phyloP scores from a whole-genome alignment of 2,329 filamentous ascomycete genomes.

The Dactylellina leptospora region DNA sequence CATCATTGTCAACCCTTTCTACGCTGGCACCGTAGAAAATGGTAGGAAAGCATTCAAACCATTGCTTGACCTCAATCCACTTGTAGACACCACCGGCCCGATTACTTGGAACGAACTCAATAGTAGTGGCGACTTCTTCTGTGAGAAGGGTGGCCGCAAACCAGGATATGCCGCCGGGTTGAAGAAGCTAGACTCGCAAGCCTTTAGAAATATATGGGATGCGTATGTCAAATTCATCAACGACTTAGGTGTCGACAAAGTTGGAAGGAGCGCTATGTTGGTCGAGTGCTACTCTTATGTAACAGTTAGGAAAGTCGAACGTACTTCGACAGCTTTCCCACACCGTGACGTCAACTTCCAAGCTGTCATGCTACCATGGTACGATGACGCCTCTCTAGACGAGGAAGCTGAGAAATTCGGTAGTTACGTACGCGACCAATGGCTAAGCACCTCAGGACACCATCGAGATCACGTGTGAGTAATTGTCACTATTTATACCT shows the following conservation, averaged over 20 bases:
- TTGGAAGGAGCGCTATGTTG: slow-evolving; percentile 42
- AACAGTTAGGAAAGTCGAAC: slow-evolving; percentile 42
- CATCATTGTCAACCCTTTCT: slow-evolving; percentile 54
- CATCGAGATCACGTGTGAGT: slow-evolving; percentile 41
- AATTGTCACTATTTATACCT: too few relatives aligned
- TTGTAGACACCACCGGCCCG: slow-evolving; percentile 53
- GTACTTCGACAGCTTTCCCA: slow-evolving; percentile 46
- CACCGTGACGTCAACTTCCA: slow-evolving; percentile 54
- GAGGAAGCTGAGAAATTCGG: slow-evolving; percentile 31
- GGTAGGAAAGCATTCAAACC: slow-evolving; percentile 55
- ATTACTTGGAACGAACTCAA: slow-evolving; percentile 57
- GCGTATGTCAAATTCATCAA: slow-evolving; percentile 46
- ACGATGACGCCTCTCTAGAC: slow-evolving; percentile 43
- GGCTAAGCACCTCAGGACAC: slow-evolving; percentile 17
- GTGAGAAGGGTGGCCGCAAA: slow-evolving; percentile 57
- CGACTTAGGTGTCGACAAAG: slow-evolving; percentile 43
- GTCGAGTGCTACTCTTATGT: slow-evolving; percentile 53
- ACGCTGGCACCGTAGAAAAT: slow-evolving; percentile 51
- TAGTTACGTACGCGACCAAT: slow-evolving; percentile 25
- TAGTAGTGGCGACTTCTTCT: slow-evolving; percentile 55
- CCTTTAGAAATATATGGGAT: slow-evolving; percentile 43
- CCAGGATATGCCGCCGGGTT: slow-evolving; percentile 56
- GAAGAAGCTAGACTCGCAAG: slow-evolving; percentile 45
- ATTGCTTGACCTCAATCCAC: slow-evolving; percentile 55
- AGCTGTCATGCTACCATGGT: slow-evolving; percentile 49